A percentile compares a stretch with the other conserved stretches of the same genome.
phyloP scores from a whole-genome alignment of 768 basidiomycete genomes.

The Termitomyces heimii region DNA sequence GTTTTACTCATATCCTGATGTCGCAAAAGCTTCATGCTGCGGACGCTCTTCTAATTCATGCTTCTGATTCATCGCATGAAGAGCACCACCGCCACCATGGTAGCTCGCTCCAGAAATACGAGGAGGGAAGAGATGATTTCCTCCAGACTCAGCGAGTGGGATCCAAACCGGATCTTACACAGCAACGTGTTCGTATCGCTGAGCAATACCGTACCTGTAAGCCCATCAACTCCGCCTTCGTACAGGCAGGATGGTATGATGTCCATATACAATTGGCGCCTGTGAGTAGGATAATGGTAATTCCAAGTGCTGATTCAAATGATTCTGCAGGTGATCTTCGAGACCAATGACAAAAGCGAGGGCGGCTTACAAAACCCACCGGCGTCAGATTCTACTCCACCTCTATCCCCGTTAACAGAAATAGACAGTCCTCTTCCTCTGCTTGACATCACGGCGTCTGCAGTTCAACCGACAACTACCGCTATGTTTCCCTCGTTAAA shows the following conservation, averaged over 20 bases:
- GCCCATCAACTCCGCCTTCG: conserved; percentile 33
- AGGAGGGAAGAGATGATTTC: conserved; percentile 8
- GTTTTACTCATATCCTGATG: conserved; percentile 32
- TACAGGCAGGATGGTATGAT: conserved; percentile 64
- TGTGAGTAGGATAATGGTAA: not conserved
- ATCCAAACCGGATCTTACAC: conserved; percentile 21
- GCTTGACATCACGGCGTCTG: not conserved
- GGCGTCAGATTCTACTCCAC: not conserved
- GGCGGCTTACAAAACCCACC: not conserved
- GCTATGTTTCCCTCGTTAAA: not conserved
- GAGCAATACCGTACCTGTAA: conserved; percentile 40
- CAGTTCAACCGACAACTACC: not conserved
- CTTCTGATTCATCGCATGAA: conserved; percentile 20
- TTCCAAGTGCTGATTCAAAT: not conserved
- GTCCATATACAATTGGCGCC: conserved; percentile 4
- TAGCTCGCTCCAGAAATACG: conserved; percentile 14
- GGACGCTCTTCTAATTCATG: conserved; percentile 26
- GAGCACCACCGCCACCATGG: conserved; percentile 29
- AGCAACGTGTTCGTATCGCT: conserved; percentile 41
- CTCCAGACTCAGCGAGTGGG: conserved; percentile 26
- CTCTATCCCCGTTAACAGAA: not conserved
- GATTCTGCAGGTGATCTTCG: not conserved
- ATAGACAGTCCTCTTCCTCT: not conserved
- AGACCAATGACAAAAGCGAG: not conserved
- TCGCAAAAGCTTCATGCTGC: conserved; percentile 29